Conservation (phyloP, 176 grass and related monocot species). For the Chrysopogon serrulatus region DNA sequence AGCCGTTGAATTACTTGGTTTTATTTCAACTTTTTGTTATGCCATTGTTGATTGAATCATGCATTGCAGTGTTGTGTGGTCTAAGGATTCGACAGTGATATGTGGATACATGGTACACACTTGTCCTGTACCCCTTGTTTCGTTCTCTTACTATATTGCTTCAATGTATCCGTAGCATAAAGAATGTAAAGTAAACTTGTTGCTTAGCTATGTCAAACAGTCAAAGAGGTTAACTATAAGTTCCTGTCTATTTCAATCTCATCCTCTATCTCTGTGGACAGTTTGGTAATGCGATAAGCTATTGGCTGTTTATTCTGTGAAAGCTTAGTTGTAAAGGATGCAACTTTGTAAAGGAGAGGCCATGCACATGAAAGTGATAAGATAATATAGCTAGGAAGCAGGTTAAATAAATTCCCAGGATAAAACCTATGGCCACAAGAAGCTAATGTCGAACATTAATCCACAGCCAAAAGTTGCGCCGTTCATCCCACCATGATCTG, state of each 20-base stretch:
- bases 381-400: neutral
- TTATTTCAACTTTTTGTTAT: neutral
- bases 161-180: neutral
- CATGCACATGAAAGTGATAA: conserved; percentile 7
- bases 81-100: neutral
- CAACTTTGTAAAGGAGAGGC: conserved; percentile 5
- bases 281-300: conserved; percentile 9
- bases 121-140: neutral
- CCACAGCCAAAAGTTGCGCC: neutral
- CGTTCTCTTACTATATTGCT: neutral
- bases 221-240: neutral
- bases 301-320: conserved; percentile 1
- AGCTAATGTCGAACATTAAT: conserved; percentile 2
- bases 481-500: neutral
- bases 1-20: conserved; percentile 12
- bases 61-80: neutral
- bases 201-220: neutral
- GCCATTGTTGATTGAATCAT: neutral
- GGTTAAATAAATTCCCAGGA: conserved; percentile 9
- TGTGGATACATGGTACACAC: conserved; percentile 11
- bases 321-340: conserved; percentile 23
- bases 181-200: neutral
- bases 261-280: neutral
- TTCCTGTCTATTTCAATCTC: neutral
- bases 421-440: conserved; percentile 5